Evolutionary conservation across 768 basidiomycete species (phyloP).

Genomic region (Auriculariales sp.): DNA sequence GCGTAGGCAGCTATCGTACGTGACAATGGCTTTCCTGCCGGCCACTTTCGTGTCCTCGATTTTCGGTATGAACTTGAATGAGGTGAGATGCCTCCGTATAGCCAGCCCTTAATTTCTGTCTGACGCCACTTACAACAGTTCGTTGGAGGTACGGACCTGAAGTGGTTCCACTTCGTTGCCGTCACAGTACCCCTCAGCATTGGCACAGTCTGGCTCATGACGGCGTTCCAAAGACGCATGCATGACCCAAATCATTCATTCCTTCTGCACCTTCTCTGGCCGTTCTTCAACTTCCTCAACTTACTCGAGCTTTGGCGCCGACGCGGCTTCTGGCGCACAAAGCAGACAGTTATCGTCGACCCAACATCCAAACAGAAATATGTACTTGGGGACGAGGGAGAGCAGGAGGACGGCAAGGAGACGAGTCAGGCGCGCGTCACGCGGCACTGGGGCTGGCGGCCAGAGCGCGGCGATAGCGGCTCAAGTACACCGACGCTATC

Average conservation of each 20-base stretch:
- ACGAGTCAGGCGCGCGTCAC: not conserved
- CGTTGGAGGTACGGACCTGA: not conserved
- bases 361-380: not conserved
- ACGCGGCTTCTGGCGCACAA: not conserved
- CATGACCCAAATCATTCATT: not conserved
- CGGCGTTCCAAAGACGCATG: conserved; percentile 30
- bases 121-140: not conserved
- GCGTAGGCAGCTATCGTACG: conserved; percentile 29
- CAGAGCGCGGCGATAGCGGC: not conserved
- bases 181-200: conserved; percentile 32
- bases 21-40: conserved; percentile 50
- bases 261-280: not conserved
- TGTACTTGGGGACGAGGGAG: not conserved
- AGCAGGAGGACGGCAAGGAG: not conserved
- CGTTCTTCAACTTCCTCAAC: not conserved
- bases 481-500: no score
- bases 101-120: conserved; percentile 16
- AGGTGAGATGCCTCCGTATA: conserved; percentile 18
- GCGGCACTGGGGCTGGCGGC: not conserved
- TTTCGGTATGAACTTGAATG: conserved; percentile 42
- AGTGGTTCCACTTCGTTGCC: conserved; percentile 20
- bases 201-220: conserved; percentile 37
- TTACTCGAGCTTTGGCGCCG: not conserved
- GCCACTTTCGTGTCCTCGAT: conserved; percentile 29
- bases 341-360: not conserved